Base-by-base conservation (phyloP, 1,284 basidiomycete species). In the Malassezia cuniculi region DNA sequence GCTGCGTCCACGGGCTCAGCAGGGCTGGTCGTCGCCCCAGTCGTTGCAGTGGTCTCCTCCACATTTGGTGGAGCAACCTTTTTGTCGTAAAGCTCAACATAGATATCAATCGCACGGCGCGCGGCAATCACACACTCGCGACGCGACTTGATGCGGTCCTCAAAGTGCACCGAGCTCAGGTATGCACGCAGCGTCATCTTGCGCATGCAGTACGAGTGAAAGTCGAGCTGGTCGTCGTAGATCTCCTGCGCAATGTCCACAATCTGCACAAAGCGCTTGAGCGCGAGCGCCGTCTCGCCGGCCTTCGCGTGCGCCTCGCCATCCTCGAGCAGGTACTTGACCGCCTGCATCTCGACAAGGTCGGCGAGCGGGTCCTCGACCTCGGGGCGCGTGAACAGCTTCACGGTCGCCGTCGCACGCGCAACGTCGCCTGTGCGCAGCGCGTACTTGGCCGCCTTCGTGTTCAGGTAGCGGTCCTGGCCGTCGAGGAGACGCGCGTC, bases 211-310 rank as follows among this genome's bases (percentile, higher is more conserved):
- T 97, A 99, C 6, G 81, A 79, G 68, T 99, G 93, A 74, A 97
- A 99, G 69, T 99, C 93, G 59, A 85, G 90, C 69, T 97, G 89
- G 65, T 97, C 93, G 54, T 95, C 86, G 59, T 89, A 84, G 51
- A 85, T 77, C 41, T 84, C 82, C 40, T 81, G 76, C 68, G 93
- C 94, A 11, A 81, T 73, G 79, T 85, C 81, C 45, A 79, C 76
- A 28, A 93, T 72, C 33, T 80, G 75, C 39, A 77, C 75, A 57
- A 84, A 90, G 55, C 80, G 78, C 72, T 95, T 95, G 58, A 97
- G 71, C 6, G 89, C 86, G 52, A 83, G 71, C 15, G 78, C 79
- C n/a, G 79, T 70, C 53, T 79, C 79, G 1, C 79, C 79, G 36
- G 72, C 72, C 4, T 77, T 74, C 42, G 73, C 70, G 50, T 82